Base-by-base conservation (phyloP, 2,329 filamentous ascomycete species). In the Lachnellula willkommii region DNA sequence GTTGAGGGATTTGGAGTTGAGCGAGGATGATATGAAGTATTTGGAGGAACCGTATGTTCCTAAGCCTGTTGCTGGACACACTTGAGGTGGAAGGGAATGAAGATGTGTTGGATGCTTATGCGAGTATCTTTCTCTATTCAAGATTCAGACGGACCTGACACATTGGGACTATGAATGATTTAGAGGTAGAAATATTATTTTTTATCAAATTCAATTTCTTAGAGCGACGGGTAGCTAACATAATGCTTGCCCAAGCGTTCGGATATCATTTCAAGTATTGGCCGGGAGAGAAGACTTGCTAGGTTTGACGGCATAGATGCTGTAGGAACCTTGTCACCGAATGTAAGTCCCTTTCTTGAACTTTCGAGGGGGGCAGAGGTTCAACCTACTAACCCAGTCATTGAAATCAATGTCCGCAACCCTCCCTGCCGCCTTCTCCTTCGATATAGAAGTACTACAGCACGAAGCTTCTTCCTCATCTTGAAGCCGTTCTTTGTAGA, bases 31-130 rank as follows among this genome's bases (percentile, higher is more conserved):
- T 61, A 73, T 75, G 53, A 71, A 73, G 58, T 79, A 77, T 63
- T 61, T 82, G 55, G 78, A 80, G 65, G 78, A 80, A 66, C 70
- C 72, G 12, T 82, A 82, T 67, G 46, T 73, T 35, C 73, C 76
- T 1, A 77, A 77, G 68, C 53, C 57, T n/a, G 58, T 73, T 50
- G 26, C 47, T 5, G 71, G 71, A 15, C 63, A 64, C 46, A 55
- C 46, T 50, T 62, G 49, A 40, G 8, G 37, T 40, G 15, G 14
- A 37, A 5, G 37, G 14, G 14, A 15, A n/a, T 5, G 15, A 9
- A 40, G 14, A n/a, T 2, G 7, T 8, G 14, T 15, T 15, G 2
- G 2, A 15, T 1, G 14, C 37, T 32, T 11, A 32, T 32, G 26
- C 26, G 6, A 32, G 28, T 32, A 32, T 32, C 28, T 32, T 32